Evolutionary conservation across 257 asterid species (phyloP), one percentile per base, ranked within the genome.

Genomic region (Petrea volubilis): DNA sequence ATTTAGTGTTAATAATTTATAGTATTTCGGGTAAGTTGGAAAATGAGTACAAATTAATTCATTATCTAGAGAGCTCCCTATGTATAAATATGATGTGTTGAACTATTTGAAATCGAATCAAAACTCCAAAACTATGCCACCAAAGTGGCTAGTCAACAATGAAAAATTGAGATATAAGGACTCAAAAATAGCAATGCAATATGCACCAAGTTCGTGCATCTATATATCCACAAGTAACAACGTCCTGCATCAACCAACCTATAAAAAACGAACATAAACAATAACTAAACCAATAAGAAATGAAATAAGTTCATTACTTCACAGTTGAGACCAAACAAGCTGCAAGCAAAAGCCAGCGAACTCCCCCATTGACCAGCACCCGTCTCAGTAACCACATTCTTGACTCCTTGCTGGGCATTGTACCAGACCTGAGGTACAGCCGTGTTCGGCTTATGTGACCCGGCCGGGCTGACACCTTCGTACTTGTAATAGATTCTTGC

Each of bases 341-440:
- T 83, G 77, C 87, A 86, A 4, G 97, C 93, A 64, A 94, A 94
- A 29, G 98, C 95, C 64, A 93, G 51, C 3, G 98, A 80, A 47
- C 96, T 80, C 64, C 98, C 97, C 97, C 98, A 93, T 67, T 93
- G 98, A 7, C 98, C 97, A 11, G 98, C 98, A 25, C 98, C 98
- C 2, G 98, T 93, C 77, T 91, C 98, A 0, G 97, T 89, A 17
- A 91, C 99, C 0, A 94, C 68, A 58, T 86, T 89, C 84, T 84
- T 85, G 31, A 94, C 91, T 1, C 95, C 95, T 75, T 79, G 84
- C 83, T 85, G 90, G 1, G 91, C 89, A 62, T 94, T 94, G 31
- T 91, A 91, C 95, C 96, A 94, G 43, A 66, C 99, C 70, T 91
- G 97, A 44, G 99, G 99, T 17, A 94, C 95, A 2, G 99, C 96